phyloP scores from a whole-genome alignment of 176 grass and related monocot species.

The Zea mays region DNA sequence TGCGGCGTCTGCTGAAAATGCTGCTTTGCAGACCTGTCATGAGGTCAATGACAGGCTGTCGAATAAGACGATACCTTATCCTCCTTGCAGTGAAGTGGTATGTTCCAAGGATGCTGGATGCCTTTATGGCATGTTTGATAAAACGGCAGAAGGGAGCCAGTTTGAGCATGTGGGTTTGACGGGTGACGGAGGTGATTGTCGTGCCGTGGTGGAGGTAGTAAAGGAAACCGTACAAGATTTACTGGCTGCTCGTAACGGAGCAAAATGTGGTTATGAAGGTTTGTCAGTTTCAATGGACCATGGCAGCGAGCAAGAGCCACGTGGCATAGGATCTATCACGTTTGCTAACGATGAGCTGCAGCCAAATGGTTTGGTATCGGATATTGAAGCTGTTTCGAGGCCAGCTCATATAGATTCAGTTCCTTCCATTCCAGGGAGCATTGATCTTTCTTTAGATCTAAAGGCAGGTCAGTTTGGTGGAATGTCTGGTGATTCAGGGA shows the following conservation, averaged over 20 bases:
- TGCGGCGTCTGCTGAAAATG: neutral
- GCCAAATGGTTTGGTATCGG: slow-evolving; percentile 20
- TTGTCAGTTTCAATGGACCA: slow-evolving; percentile 10
- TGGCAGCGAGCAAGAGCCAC: slow-evolving; percentile 7
- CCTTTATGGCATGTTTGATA: neutral
- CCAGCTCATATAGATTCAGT: slow-evolving; percentile 19
- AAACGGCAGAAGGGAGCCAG: neutral
- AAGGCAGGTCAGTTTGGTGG: slow-evolving; percentile 5
- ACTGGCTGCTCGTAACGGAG: neutral
- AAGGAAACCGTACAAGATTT: slow-evolving; percentile 4
- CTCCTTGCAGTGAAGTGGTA: neutral
- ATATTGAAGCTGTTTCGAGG: slow-evolving; percentile 17
- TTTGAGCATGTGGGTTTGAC: slow-evolving; percentile 3
- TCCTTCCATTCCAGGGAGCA: slow-evolving; percentile 26
- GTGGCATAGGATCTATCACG: neutral
- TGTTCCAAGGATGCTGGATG: slow-evolving; percentile 12
- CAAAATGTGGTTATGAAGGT: neutral
- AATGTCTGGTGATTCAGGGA: slow-evolving; percentile 9
- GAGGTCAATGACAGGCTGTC: neutral
- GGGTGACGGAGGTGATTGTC: neutral
- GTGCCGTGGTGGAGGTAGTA: neutral
- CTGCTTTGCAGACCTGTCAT: slow-evolving; percentile 14
- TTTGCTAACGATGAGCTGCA: slow-evolving; percentile 26
- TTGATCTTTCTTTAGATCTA: slow-evolving; percentile 25
- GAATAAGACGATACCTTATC: neutral